Percentiles rank a stretch among this genome's conserved stretches.
Conservation (phyloP, 768 basidiomycete species). For the Boletus rex-veris region DNA sequence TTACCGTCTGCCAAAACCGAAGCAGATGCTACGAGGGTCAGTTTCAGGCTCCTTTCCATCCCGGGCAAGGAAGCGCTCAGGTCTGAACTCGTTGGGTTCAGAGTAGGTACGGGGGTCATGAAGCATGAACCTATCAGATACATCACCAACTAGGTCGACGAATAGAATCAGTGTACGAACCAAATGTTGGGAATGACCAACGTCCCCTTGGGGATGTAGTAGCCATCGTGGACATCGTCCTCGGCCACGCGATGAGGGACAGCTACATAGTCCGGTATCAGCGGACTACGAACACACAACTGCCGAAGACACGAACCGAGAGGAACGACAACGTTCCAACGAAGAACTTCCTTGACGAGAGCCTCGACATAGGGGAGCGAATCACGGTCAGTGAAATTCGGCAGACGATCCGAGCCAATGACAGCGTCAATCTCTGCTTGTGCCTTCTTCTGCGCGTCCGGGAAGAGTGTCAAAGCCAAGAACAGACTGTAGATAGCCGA, state of each 20-base stretch:
- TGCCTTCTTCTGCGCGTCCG: conserved; percentile 54
- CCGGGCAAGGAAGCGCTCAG: conserved; percentile 52
- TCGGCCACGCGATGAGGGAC: conserved; percentile 52
- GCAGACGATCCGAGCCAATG: conserved; percentile 56
- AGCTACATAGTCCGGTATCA: conserved; percentile 26
- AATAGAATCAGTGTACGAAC: conserved; percentile 5
- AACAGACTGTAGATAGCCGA: conserved; percentile 60
- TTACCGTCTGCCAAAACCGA: conserved; percentile 66
- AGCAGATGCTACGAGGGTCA: conserved; percentile 60
- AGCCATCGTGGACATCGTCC: conserved; percentile 61
- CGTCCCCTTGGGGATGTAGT: conserved; percentile 52
- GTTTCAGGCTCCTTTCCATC: conserved; percentile 39
- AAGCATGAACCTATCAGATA: conserved; percentile 28
- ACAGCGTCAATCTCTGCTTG: conserved; percentile 61
- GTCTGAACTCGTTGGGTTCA: conserved; percentile 54
- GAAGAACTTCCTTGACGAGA: conserved; percentile 53
- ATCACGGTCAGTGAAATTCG: conserved; percentile 55
- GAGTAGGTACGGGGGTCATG: conserved; percentile 40
- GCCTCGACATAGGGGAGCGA: conserved; percentile 60
- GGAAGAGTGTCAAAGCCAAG: conserved; percentile 56
- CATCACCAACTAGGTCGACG: background rate
- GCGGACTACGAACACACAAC: conserved; percentile 9
- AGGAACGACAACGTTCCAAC: conserved; percentile 41
- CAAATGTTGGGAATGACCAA: conserved; percentile 26
- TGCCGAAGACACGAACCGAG: conserved; percentile 35